Conservation (phyloP, 306 rosid genomes). For the Leucaena leucocephala region DNA sequence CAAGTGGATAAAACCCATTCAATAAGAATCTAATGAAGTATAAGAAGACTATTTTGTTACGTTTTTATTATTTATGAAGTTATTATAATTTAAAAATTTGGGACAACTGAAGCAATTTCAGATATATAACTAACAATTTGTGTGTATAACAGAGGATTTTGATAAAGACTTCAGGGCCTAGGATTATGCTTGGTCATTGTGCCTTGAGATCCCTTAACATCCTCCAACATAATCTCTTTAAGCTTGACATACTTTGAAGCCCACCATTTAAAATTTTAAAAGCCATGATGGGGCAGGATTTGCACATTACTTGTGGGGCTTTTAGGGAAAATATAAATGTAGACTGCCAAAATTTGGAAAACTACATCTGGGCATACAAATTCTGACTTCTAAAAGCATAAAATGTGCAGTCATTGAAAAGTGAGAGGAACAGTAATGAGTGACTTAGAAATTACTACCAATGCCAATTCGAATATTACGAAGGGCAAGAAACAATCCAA, state of each 20-base stretch:
- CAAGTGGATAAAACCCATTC: conserved; percentile 2
- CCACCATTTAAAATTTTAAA: neutral
- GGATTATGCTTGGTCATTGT: neutral
- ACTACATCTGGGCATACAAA: neutral
- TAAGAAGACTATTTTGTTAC: neutral
- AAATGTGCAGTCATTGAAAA: conserved; percentile 7
- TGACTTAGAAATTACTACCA: conserved; percentile 54
- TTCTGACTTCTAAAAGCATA: neutral
- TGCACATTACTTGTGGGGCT: neutral
- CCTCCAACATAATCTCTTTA: neutral
- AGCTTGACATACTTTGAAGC: neutral
- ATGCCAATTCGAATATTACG: conserved; percentile 88
- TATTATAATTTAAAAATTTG: neutral
- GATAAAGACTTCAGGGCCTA: neutral
- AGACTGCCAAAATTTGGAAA: conserved; percentile 3
- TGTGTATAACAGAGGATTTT: neutral
- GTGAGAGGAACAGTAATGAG: neutral
- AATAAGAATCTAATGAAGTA: neutral
- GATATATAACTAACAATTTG: neutral
- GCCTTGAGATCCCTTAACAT: neutral
- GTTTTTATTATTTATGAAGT: neutral
- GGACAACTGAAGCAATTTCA: neutral
- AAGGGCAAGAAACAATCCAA: conserved; percentile 96
- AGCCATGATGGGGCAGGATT: neutral
- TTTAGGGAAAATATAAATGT: neutral